Percentiles rank a stretch among this genome's conserved stretches.
Evolutionary conservation across 805 yeast genomes (phyloP).

Genomic region (Cyberlindnera americana): DNA sequence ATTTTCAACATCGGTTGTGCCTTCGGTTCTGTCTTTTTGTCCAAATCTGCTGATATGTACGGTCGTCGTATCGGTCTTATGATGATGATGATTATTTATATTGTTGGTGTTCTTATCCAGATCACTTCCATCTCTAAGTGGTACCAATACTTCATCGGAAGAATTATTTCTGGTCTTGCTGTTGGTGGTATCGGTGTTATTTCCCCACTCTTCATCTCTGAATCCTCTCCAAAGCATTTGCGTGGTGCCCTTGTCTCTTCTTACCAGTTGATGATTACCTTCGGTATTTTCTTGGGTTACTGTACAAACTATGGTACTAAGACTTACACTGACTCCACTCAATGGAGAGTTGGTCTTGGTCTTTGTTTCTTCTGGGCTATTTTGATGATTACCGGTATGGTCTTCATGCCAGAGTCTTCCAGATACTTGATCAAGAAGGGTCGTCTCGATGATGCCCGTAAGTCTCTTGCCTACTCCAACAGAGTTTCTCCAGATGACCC

Average conservation of each 20-base stretch:
- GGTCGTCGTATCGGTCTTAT: conserved; percentile 67
- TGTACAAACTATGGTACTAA: conserved; percentile 70
- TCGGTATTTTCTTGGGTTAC: conserved; percentile 75
- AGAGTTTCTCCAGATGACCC: conserved; percentile 51
- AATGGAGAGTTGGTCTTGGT: conserved; percentile 74
- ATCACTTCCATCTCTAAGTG: conserved; percentile 51
- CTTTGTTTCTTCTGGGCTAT: conserved; percentile 47
- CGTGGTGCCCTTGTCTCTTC: conserved; percentile 71
- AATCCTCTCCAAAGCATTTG: conserved; percentile 63
- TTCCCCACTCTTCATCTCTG: conserved; percentile 71
- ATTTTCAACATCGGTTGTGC: conserved; percentile 76
- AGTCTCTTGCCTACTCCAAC: conserved; percentile 56
- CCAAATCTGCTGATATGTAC: conserved; percentile 55
- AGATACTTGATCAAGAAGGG: conserved; percentile 56
- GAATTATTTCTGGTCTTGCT: conserved; percentile 68
- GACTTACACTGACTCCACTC: conserved; percentile 56
- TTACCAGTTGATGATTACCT: conserved; percentile 66
- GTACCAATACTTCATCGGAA: conserved; percentile 70
- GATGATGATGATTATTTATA: conserved; percentile 58
- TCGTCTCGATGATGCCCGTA: conserved; percentile 58
- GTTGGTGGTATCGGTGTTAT: conserved; percentile 77
- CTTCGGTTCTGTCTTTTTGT: conserved; percentile 61
- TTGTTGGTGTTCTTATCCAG: conserved; percentile 65
- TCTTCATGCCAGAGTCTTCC: conserved; percentile 70
- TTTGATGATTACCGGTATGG: conserved; percentile 34